Conservation (phyloP, 306 rosid species). For the Lathyrus oleraceus region DNA sequence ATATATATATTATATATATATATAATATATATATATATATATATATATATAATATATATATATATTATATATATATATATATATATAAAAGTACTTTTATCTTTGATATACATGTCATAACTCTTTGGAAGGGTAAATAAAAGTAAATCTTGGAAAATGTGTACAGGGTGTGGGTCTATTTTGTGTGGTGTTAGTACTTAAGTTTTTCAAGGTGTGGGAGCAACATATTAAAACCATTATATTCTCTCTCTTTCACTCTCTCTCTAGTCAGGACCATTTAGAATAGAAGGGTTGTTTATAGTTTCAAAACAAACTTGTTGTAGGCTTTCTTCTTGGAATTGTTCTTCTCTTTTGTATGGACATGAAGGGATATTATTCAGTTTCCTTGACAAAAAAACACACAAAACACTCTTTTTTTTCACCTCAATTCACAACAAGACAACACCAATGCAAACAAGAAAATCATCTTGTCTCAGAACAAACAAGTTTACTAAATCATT, state of each 20-base stretch:
- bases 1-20: too few species aligned
- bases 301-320: conserved; percentile 45
- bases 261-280: conserved; percentile 34
- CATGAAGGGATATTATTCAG: conserved; percentile 65
- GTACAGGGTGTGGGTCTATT: conserved; percentile 42
- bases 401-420: conserved; percentile 48
- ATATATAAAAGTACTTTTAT: too few species aligned
- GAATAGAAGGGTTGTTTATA: conserved; percentile 42
- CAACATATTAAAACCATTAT: conserved; percentile 43
- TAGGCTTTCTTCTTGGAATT: conserved; percentile 39
- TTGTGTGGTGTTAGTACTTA: conserved; percentile 42
- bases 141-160: conserved; percentile 39
- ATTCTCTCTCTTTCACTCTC: conserved; percentile 23
- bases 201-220: conserved; percentile 51
- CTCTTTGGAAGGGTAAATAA: conserved; percentile 31
- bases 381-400: conserved; percentile 51
- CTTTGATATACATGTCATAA: too few species aligned
- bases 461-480: conserved; percentile 47
- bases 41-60: too few species aligned
- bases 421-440: conserved; percentile 62
- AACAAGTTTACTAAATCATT: conserved; percentile 52
- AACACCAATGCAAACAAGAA: conserved; percentile 64
- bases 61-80: too few species aligned
- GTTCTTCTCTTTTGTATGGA: conserved; percentile 64
- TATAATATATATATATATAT: too few species aligned